Evolutionary conservation across 108 stramenopile species (phyloP), one percentile per base, ranked within the genome.

Genomic region (Fistulifera pelliculosa): DNA sequence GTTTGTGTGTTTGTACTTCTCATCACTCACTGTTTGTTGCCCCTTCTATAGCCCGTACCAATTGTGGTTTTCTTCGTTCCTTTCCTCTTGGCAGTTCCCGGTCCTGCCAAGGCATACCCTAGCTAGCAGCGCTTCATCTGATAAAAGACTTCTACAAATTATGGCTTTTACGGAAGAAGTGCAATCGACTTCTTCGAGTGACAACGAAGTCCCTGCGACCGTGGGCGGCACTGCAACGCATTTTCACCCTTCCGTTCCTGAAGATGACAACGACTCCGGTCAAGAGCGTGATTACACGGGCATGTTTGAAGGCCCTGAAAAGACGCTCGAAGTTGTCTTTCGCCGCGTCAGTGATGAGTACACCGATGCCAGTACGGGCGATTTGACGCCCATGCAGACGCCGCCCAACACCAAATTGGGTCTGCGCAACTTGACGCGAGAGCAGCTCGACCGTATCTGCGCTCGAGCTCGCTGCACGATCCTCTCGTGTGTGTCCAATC

Each of bases 401-500:
- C 60, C 54, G 44, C 27, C 60, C 47, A 45, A 12, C 19, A 68
- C 56, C 35, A 49, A 49, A 14, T n/a, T 59, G 7, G 97, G 97
- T 17, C 79, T 97, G 16, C 92, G 98, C 7, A 70, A 56, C 21
- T 68, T 99, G 45, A 35, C 79, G 18, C 63, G 96, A 2, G 52
- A 60, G 14, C 77, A 94, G 49, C 72, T 98, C 38, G 95, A 99
- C 63, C 71, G 65, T 16, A 90, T 99, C 48, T 97, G 96, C 69
- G 62, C 49, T 17, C 82, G 93, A 49, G 99, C 98, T 53, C 76
- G 88, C 17, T 99, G 98, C 76, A 95, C 93, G 44, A 99, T 99
- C 47, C 74, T 99, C 19, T 85, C 81, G 10, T 64, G 73, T 38
- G 69, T 98, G 3, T 94, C 91, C 64, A 98, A 98, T 64, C 75